Evolutionary conservation across 768 basidiomycete species (phyloP), one percentile per base, ranked within the genome.

Genomic region (Xerocomellus dryophilus): DNA sequence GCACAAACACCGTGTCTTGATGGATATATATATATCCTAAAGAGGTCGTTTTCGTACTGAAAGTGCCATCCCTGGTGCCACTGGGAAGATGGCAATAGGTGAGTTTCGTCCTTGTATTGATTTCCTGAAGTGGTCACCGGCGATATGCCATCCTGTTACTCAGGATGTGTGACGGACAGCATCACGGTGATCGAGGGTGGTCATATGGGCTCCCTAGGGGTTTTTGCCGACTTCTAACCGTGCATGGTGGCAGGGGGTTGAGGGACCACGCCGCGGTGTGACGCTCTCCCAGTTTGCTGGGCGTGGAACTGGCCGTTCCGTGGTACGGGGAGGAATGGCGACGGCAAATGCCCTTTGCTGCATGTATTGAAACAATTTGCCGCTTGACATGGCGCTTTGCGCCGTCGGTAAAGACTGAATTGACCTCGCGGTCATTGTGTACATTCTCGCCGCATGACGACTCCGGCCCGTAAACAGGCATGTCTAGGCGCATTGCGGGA

Each of bases 341-440:
- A 46, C 43, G 53, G 32, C 17, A 25, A 25, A 25, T 3, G 23
- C 20, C 25, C 14, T 38, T 35, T 31, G 39, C 32, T 48, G 40
- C 36, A 32, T 29, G 34, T 35, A 50, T 42, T 40, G 32, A 27
- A 41, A 50, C 20, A 29, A 25, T 12, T 39, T 25, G 9, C 53
- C 10, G 31, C 43, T 36, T 20, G 25, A 25, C 20, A 27, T 27
- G 43, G 18, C 17, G 20, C 42, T 57, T 51, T 54, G 35, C 43
- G 43, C 50, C 47, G 35, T 51, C 53, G 46, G 61, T 45, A 51
- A 53, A 18, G 42, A 39, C 45, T 50, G 45, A 31, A 51, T 51
- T 47, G 47, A 25, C 48, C 47, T 47, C 29, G 32, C 47, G 32
- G 52, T 47, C 17, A 18, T 39, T 14, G 29, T 38, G 44, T 51